A percentile compares a stretch with the other conserved stretches of the same genome.
These are phyloP conservation scores for Tuber microsphaerosporum DNA, from an alignment of 495 filamentous ascomycete species.

Conservation along the genomic window DNA sequence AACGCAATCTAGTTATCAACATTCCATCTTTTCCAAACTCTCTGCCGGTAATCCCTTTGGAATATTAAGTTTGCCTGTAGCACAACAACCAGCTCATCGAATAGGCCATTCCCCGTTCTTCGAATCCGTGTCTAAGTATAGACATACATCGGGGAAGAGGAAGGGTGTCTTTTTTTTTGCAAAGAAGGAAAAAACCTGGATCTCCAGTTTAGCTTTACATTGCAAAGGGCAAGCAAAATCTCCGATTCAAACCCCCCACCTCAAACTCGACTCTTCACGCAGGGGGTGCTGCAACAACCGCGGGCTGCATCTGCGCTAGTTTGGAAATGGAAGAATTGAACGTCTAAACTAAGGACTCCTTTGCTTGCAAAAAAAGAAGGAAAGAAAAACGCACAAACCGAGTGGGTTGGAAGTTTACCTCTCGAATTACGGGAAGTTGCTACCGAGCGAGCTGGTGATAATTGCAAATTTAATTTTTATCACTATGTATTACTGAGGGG, in stretches of 20 bases:
- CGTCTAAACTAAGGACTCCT: neutral
- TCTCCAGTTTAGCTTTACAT: neutral
- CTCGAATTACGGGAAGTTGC: neutral
- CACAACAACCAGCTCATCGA: neutral
- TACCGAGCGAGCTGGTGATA: neutral
- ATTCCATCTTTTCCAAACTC: neutral
- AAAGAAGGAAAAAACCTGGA: neutral
- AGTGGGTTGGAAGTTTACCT: neutral
- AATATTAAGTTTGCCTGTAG: neutral
- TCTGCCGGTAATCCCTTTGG: neutral
- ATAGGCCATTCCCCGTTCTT: neutral
- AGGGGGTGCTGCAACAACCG: neutral
- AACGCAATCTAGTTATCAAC: neutral
- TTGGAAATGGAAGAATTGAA: constrained; percentile 1
- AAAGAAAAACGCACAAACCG: neutral
- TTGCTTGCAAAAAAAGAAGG: neutral
- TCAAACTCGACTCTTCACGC: constrained; percentile 4
- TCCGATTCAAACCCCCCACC: neutral
- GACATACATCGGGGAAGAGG: neutral
- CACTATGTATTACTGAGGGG: neutral
- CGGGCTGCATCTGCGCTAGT: neutral
- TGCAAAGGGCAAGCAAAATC: neutral
- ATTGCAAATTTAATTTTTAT: neutral
- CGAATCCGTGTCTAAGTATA: neutral
- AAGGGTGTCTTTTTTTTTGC: neutral